Base-by-base conservation (phyloP, 1,284 basidiomycete genomes). In the Phellopilus nigrolimitatus region DNA sequence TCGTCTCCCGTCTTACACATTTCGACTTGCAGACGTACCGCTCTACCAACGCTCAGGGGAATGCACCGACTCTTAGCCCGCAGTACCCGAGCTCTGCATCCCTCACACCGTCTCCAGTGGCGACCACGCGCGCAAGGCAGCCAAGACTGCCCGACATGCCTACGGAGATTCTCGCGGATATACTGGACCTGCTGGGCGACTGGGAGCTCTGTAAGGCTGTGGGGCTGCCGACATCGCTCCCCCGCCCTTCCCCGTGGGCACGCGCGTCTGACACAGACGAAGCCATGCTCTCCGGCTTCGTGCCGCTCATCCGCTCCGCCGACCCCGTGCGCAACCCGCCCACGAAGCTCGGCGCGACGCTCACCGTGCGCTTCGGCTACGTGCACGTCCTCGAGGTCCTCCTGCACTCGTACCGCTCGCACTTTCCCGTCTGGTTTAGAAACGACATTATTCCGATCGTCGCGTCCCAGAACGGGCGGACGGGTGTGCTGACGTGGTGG, bases 151-250 rank as follows among this genome's bases (percentile, higher is more conserved):
- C 76, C 21, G 79, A 82, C 62, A 72, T 91, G 10, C 88, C 88
- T 1, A 72, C 83, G 42, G 88, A 91, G 64, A 75, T 91, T 37
- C 68, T 91, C 28, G 81, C 83, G 6, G 78, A 84, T 47, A 88
- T 91, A 56, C 68, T 91, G 65, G 84, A 89, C 56, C 76, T 81
- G 58, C 66, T 89, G 8, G 84, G 81, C 10, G 84, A 89, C 62
- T 92, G 88, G 85, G 86, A 90, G 60, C 78, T 92, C 13, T 75
- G 82, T 17, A 82, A 80, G 54, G 83, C 89, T 8, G 78, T 91
- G 25, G 80, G 82, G 22, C 68, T 90, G 1, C 84, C 82, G 13
- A 86, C 85, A 3, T 79, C 79, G 21, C 64, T 91, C 1, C 67
- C 77, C 2, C 73, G 73, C 19, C 88, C 88, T 6, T 66, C 72